Conservation (phyloP, 768 basidiomycete genomes). For the Holtermannia corniformis region DNA sequence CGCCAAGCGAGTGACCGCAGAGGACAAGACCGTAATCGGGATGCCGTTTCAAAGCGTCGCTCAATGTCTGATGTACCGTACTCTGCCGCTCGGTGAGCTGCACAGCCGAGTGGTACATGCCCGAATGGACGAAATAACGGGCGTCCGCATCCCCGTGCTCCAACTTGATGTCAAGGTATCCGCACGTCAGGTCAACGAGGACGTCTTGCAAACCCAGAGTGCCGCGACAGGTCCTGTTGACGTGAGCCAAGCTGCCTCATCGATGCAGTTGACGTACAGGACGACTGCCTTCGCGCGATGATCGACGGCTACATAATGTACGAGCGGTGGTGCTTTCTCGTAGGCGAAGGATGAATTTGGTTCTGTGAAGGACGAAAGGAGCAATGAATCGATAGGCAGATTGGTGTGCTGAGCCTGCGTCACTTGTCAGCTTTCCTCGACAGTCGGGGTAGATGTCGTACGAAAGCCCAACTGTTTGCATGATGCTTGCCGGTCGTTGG, state of each 20-base stretch:
- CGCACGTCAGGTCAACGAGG: slow-evolving; percentile 43
- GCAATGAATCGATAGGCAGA: slow-evolving; percentile 39
- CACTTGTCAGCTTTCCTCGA: not conserved
- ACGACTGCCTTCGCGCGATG: slow-evolving; percentile 39
- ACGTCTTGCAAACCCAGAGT: slow-evolving; percentile 43
- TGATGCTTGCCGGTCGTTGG: slow-evolving; percentile 36
- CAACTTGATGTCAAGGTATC: slow-evolving; percentile 33
- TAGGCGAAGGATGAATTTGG: slow-evolving; percentile 17
- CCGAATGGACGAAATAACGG: slow-evolving; percentile 38
- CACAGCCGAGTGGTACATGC: slow-evolving; percentile 37
- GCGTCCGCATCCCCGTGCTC: slow-evolving; percentile 30
- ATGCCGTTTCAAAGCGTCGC: slow-evolving; percentile 30
- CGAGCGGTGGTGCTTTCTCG: slow-evolving; percentile 30
- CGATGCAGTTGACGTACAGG: slow-evolving; percentile 13
- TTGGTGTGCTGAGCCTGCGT: slow-evolving; percentile 40
- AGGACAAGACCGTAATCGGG: slow-evolving; percentile 41
- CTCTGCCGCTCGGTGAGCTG: slow-evolving; percentile 29
- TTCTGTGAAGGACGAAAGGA: slow-evolving; percentile 41
- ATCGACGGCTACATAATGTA: slow-evolving; percentile 42
- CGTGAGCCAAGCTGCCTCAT: not conserved
- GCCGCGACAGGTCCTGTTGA: slow-evolving; percentile 35
- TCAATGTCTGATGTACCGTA: slow-evolving; percentile 39
- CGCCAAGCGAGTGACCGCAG: slow-evolving; percentile 43
- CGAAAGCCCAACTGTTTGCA: slow-evolving; percentile 36
- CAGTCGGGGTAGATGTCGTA: slow-evolving; percentile 6